Base-by-base conservation (phyloP, 164 flowering plant genomes). In the Magnolia changhungtana region DNA sequence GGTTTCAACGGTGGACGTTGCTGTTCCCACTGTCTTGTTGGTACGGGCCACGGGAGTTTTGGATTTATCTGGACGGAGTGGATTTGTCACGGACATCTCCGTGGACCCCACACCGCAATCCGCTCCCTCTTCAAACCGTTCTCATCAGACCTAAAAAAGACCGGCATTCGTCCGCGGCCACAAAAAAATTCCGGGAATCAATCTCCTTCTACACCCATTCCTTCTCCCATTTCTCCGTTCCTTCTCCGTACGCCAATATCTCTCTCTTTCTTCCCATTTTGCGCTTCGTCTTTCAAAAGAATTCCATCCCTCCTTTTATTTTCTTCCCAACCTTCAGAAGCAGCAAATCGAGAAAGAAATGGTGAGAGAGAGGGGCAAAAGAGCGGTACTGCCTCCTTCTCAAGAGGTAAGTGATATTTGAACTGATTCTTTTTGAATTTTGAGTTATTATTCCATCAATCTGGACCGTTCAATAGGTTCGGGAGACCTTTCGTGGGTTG, bases 361-460 rank as follows among this genome's bases (percentile, higher is more conserved):
- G 88, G 85, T 87, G 80, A 78, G 90, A 74, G 88, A 88, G 80
- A 89, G 93, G 83, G 18, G 61, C 19, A 90, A 74, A 75, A 82
- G 84, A 77, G 86, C 82, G 37, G 49, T 77, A 49, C 81, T 91
- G 21, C 90, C 94, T 71, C 90, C 96, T 0, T 86, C 80, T 58
- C 81, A 85, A 18, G 90, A 91, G 93, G 95, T 89, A 55, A 20
- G 71, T 10, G 71, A 68, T 2, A 29, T 23, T 65, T 0, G 27
- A 65, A 23, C 8, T 65, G 29, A 11, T 20, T 7, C 19, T 5
- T 63, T 16, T n/a, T 16, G 21, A n/a, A 37, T 37, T 37, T 37
- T 5, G 45, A 37, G 45, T 37, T 37, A 37, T 37, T 37, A 37
- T 37, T 37, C 45, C 45, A 37, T 37, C 45, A 37, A 37, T 37